Percentiles rank a stretch among this genome's conserved stretches.
These are phyloP conservation scores for Yamadazyma spencermartinsiae DNA, from an alignment of 1,139 yeast species.

Conservation along the genomic window DNA sequence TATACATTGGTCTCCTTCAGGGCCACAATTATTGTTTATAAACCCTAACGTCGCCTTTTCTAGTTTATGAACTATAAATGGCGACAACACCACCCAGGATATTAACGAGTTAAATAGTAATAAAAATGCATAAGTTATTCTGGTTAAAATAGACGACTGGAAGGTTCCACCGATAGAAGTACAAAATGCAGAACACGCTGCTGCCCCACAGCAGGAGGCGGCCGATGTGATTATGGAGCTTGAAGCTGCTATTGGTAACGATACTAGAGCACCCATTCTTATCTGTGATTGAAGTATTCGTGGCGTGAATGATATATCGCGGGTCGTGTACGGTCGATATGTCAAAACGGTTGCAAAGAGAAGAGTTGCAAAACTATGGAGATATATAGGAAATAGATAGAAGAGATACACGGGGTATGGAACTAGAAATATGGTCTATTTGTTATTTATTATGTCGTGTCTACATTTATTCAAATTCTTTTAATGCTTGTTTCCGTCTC, in stretches of 20 bases:
- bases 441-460: neutral
- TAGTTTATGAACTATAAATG: slow-evolving; percentile 73
- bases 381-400: too few species aligned
- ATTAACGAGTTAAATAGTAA: slow-evolving; percentile 75
- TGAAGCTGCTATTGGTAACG: slow-evolving; percentile 68
- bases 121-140: slow-evolving; percentile 81
- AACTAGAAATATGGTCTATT: too few species aligned
- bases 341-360: too few species aligned
- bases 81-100: slow-evolving; percentile 90
- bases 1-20: slow-evolving; percentile 83
- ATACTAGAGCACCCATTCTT: slow-evolving; percentile 80
- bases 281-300: neutral
- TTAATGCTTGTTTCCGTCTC: slow-evolving; percentile 43
- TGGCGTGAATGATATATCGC: too few species aligned
- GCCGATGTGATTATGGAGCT: slow-evolving; percentile 46
- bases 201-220: slow-evolving; percentile 85
- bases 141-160: slow-evolving; percentile 62
- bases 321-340: too few species aligned
- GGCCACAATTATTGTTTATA: slow-evolving; percentile 58
- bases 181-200: slow-evolving; percentile 72
- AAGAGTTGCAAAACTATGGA: too few species aligned
- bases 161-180: slow-evolving; percentile 60
- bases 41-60: slow-evolving; percentile 73
- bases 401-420: too few species aligned
- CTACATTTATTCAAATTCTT: slow-evolving; percentile 34